Conservation (phyloP, 2,329 filamentous ascomycete species). For the Alternaria arborescens region DNA sequence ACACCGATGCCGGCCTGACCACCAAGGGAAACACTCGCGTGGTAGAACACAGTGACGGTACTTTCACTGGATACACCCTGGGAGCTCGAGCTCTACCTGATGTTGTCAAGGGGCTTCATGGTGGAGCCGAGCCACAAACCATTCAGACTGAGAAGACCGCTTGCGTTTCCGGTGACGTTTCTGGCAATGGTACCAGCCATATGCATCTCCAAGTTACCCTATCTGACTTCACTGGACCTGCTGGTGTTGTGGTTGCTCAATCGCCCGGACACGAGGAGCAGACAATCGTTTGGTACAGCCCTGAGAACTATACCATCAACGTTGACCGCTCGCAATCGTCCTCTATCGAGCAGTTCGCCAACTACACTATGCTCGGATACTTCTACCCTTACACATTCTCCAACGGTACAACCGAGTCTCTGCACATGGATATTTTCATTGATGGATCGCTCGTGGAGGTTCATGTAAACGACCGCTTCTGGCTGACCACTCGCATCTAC, state of each 20-base stretch:
- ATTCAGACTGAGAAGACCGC: slow-evolving; percentile 26
- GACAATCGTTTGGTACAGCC: slow-evolving; percentile 57
- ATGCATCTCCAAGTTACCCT: slow-evolving; percentile 55
- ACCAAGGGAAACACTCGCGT: slow-evolving; percentile 48
- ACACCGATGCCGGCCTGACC: slow-evolving; percentile 44
- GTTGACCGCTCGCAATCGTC: slow-evolving; percentile 57
- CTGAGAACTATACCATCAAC: slow-evolving; percentile 57
- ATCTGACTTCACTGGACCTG: slow-evolving; percentile 50
- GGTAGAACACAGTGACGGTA: slow-evolving; percentile 48
- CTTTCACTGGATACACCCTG: slow-evolving; percentile 56
- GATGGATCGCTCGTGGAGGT: slow-evolving; percentile 59
- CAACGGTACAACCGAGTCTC: slow-evolving; percentile 48
- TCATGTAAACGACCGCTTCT: slow-evolving; percentile 56
- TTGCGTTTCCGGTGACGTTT: slow-evolving; percentile 34
- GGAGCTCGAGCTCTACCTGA: slow-evolving; percentile 56
- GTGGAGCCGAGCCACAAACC: slow-evolving; percentile 32
- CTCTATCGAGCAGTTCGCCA: slow-evolving; percentile 53
- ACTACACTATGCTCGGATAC: slow-evolving; percentile 56
- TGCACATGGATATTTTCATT: slow-evolving; percentile 57
- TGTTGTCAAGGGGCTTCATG: slow-evolving; percentile 53
- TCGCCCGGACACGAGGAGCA: slow-evolving; percentile 56
- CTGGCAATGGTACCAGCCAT: slow-evolving; percentile 45
- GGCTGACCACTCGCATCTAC: slow-evolving; percentile 57
- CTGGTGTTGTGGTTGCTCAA: slow-evolving; percentile 55
- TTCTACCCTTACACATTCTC: slow-evolving; percentile 56